A percentile compares a stretch with the other conserved stretches of the same genome.
These are phyloP conservation scores for Calonectria henricotiae DNA, from an alignment of 2,329 filamentous ascomycete species.

Conservation along the genomic window DNA sequence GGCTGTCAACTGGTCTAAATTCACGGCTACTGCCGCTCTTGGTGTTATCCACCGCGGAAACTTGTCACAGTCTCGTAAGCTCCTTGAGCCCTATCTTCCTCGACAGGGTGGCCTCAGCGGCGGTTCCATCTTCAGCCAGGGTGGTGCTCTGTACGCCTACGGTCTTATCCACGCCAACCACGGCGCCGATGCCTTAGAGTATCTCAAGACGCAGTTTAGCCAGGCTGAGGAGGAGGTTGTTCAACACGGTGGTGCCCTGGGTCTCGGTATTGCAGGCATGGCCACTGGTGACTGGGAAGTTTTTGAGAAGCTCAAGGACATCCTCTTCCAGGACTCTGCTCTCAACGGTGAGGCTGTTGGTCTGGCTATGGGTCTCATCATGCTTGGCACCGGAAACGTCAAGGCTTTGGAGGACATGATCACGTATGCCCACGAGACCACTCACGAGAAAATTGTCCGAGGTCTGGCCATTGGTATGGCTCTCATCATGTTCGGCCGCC, in stretches of 20 bases:
- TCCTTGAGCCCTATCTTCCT: slow-evolving; percentile 95
- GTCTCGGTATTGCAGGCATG: slow-evolving; percentile 97
- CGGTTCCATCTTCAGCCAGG: slow-evolving; percentile 95
- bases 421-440: slow-evolving; percentile 96
- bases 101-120: slow-evolving; percentile 80
- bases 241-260: slow-evolving; percentile 95
- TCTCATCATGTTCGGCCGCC: slow-evolving; percentile 96
- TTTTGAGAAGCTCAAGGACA: slow-evolving; percentile 90
- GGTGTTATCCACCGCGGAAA: slow-evolving; percentile 98
- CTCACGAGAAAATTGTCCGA: slow-evolving; percentile 98
- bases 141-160: slow-evolving; percentile 94
- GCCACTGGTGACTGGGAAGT: slow-evolving; percentile 92
- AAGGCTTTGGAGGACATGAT: slow-evolving; percentile 97
- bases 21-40: slow-evolving; percentile 95
- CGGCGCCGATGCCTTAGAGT: slow-evolving; percentile 89
- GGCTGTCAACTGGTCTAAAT: slow-evolving; percentile 99
- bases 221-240: slow-evolving; percentile 91
- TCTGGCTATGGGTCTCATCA: slow-evolving; percentile 96
- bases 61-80: slow-evolving; percentile 91
- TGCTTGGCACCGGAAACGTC: slow-evolving; percentile 97
- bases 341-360: slow-evolving; percentile 98
- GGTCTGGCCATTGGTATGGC: slow-evolving; percentile 97
- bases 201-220: slow-evolving; percentile 82
- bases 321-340: slow-evolving; percentile 94
- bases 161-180: slow-evolving; percentile 98